Percentiles rank a stretch among this genome's conserved stretches.
Evolutionary conservation across 345 rosid genomes (phyloP).

Genomic region (Excoecaria agallocha): DNA sequence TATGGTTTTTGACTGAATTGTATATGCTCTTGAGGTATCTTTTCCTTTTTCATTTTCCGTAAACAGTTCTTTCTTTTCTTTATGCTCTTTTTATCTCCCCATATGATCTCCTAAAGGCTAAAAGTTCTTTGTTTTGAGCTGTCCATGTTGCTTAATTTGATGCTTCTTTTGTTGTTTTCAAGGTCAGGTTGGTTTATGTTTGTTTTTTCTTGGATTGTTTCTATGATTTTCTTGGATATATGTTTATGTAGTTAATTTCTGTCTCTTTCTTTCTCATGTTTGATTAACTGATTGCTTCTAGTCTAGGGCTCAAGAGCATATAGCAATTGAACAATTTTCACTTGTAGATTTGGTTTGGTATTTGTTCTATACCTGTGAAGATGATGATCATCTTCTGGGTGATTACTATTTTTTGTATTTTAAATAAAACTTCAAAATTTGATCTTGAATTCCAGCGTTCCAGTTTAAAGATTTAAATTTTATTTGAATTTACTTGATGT

Average conservation of each 20-base stretch:
- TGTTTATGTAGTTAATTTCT: neutral
- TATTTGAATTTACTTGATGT: neutral
- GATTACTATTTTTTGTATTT: neutral
- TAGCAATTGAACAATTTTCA: neutral
- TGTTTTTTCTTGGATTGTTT: constrained; percentile 14
- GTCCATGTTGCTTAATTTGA: constrained; percentile 28
- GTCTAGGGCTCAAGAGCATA: neutral
- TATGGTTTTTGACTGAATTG: constrained; percentile 7
- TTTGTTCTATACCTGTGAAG: neutral
- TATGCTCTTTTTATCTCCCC: neutral
- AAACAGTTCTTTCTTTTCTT: neutral
- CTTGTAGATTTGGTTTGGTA: neutral
- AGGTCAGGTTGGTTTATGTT: neutral
- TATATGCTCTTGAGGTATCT: constrained; percentile 20
- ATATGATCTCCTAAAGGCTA: neutral
- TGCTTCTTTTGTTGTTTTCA: constrained; percentile 13
- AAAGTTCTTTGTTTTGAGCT: constrained; percentile 15
- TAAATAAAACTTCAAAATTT: neutral
- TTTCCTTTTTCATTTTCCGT: constrained; percentile 3
- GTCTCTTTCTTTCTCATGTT: neutral
- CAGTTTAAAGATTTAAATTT: neutral
- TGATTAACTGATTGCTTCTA: neutral
- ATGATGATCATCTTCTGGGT: constrained; percentile 6
- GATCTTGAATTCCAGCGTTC: neutral
- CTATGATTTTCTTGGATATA: neutral